These are phyloP conservation scores for Lichtheimia ornata DNA, from an alignment of 371 early-diverging fungal genomes.

Conservation along the genomic window DNA sequence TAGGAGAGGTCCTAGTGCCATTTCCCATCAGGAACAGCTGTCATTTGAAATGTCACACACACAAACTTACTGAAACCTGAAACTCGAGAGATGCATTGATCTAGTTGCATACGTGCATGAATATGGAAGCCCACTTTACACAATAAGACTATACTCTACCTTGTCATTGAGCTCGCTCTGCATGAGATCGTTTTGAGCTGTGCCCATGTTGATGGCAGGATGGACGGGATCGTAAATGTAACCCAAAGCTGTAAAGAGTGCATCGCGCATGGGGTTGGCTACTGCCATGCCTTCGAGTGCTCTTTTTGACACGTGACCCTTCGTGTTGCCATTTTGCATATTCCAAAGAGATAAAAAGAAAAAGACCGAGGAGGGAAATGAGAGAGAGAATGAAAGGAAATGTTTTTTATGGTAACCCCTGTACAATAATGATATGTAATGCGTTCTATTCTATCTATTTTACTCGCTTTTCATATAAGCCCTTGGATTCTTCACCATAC, in stretches of 20 bases:
- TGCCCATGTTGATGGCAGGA: conserved; percentile 61
- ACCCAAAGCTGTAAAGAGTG: not conserved
- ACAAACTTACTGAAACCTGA: conserved; percentile 3
- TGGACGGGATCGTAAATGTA: conserved; percentile 39
- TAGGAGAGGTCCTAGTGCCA: conserved; percentile 43
- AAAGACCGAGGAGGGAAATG: too few species aligned
- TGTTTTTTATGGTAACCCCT: too few species aligned
- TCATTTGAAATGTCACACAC: not conserved
- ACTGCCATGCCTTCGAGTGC: conserved; percentile 8
- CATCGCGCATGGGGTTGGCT: conserved; percentile 10
- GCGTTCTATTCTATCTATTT: not conserved
- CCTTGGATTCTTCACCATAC: not conserved
- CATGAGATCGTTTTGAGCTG: conserved; percentile 74
- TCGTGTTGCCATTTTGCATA: too few species aligned
- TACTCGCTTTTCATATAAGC: not conserved
- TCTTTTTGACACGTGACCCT: conserved; percentile 1
- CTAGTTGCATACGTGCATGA: not conserved
- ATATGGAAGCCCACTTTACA: not conserved
- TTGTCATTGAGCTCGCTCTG: conserved; percentile 43
- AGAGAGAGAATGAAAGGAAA: too few species aligned
- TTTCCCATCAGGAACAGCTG: not conserved
- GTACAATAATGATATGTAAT: too few species aligned
- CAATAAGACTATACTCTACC: conserved; percentile 23
- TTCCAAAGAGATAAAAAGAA: too few species aligned
- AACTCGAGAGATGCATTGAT: conserved; percentile 7